A percentile compares a stretch with the other conserved stretches of the same genome.
Conservation (phyloP, 805 yeast species). For the Kuraishia capsulata region DNA sequence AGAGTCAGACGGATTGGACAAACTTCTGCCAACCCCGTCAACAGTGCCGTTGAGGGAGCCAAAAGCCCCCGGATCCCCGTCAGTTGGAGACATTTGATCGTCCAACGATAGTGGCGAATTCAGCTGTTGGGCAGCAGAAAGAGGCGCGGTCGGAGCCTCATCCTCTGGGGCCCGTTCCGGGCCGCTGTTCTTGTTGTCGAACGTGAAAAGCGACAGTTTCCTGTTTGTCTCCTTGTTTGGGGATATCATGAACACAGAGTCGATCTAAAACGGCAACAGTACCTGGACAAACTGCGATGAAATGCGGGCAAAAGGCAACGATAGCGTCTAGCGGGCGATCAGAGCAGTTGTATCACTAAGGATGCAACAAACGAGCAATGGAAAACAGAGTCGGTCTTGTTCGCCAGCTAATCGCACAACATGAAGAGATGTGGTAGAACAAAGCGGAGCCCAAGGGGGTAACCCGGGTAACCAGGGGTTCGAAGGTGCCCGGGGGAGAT, state of each 20-base stretch:
- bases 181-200: constrained; percentile 1
- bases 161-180: not conserved
- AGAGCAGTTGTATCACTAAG: too few species aligned
- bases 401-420: too few species aligned
- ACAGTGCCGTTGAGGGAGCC: not conserved
- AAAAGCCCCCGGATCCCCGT: not conserved
- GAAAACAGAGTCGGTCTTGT: too few species aligned
- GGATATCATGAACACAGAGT: not conserved
- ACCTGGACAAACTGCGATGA: too few species aligned
- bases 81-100: constrained; percentile 1
- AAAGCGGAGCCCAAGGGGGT: too few species aligned
- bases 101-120: constrained; percentile 2
- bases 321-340: too few species aligned
- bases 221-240: constrained; percentile 1
- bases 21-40: not conserved
- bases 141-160: not conserved
- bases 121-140: constrained; percentile 1
- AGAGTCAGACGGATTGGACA: not conserved
- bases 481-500: too few species aligned
- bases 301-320: too few species aligned
- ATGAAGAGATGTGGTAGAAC: too few species aligned
- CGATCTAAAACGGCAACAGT: too few species aligned
- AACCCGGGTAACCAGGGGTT: too few species aligned
- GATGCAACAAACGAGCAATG: too few species aligned
- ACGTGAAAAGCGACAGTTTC: not conserved